Base-by-base conservation (phyloP, 768 basidiomycete species). In the Hemileccinum impolitum region DNA sequence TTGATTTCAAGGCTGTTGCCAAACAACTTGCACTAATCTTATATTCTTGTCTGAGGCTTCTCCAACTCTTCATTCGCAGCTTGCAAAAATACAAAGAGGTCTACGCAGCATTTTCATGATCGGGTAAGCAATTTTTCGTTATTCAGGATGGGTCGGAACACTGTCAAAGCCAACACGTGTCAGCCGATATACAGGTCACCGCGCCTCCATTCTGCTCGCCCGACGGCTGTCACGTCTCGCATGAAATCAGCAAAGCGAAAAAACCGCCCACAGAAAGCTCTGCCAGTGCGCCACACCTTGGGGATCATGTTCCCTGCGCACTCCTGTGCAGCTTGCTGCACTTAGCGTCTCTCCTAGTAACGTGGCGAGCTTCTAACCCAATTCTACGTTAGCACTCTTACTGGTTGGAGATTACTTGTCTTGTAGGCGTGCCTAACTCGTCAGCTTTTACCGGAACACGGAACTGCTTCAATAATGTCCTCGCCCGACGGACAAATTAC, bases 1-100 rank as follows among this genome's bases (percentile, higher is more conserved):
- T 65, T 68, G 54, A 54, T 57, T 42, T 39, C 11, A 41, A 58
- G 43, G 63, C 21, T 37, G 53, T 47, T 55, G 58, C 63, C 63
- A 65, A 65, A 65, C 63, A 64, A 62, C 41, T 30, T 13, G 41
- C 39, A 26, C 46, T 10, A 40, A 51, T 56, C 39, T 11, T 17
- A 23, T 23, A 3, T 3, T 23, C 6, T 23, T 23, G 23, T 23
- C 23, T 23, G 23, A 23, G 23, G 23, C 23, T 6, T 23, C 23
- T 23, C 23, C 23, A 23, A 23, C 23, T 50, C 30, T 14, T 10
- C 9, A 17, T n/a, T 30, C 9, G 28, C 28, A 15, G 13, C 18
- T n/a, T 18, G 13, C 30, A 31, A 32, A 19, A 28, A 43, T 31
- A 31, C 13, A 18, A 31, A 13, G 17, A 23, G 23, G 23, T 3